Evolutionary conservation across 2,329 filamentous ascomycete species (phyloP), one percentile per base, ranked within the genome.

Genomic region (Claviceps fusiformis): DNA sequence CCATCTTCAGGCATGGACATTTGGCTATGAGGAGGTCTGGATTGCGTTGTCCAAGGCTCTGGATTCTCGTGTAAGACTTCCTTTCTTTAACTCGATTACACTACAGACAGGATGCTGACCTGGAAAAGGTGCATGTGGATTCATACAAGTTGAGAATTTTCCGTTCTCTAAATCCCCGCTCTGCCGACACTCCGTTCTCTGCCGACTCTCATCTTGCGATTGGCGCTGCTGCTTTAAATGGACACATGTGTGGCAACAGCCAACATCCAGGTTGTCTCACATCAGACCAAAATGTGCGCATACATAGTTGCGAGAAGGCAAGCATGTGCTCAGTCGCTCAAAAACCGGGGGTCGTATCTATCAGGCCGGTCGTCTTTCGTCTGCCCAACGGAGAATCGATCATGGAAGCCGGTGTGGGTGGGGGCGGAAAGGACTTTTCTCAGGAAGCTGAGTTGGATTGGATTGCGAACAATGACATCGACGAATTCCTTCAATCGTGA

Each of bases 11-110:
- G 81, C 89, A 0, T 95, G 91, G 90, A 96, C 92, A 0, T 93
- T 93, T 64, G 77, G 77, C 0, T 95, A 96, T 59, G 91, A 97
- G 66, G 87, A 95, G 53, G 89, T 95, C 0, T 96, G 90, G 90
- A 74, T 90, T 56, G 86, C 89, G 0, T 70, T 97, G 0, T 84
- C 89, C 0, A 79, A 83, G 27, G 80, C 82, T 11, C 72, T 96
- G 0, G 70, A 80, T 6, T 85, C 84, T 3, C 78, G 75, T 64
- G 84, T 85, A 68, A 56, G 63, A 55, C 6, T 6, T n/a, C 29
- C 7, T 8, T 5, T 19, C 29, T 51, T 15, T 9, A 3, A 7
- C 9, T 37, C 19, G 3, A 7, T 11, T 6, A 43, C 10, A 9
- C 44, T 33, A 19, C 19, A 19, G 19, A 41, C 37, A 15, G 45